A percentile compares a stretch with the other conserved stretches of the same genome.
phyloP scores from a whole-genome alignment of 306 rosid genomes.

The Malus orientalis region DNA sequence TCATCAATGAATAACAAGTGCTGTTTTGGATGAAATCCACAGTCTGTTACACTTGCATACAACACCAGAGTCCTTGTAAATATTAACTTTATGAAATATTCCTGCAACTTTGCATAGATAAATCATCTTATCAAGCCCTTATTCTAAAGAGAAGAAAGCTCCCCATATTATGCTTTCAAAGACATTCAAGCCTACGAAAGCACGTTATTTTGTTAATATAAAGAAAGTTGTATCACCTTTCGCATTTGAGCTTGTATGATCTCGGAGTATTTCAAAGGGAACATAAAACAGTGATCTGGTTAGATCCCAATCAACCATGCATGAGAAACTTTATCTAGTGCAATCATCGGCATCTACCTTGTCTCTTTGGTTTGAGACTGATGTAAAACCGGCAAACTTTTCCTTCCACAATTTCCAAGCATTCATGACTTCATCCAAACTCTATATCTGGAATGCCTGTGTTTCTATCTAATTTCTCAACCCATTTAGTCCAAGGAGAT shows the following conservation, averaged over 20 bases:
- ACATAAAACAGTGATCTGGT: slow-evolving; percentile 71
- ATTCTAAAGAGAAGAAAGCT: neutral
- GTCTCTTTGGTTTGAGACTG: slow-evolving; percentile 11
- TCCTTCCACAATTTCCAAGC: slow-evolving; percentile 79
- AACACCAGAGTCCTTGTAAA: neutral
- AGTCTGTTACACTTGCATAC: slow-evolving; percentile 72
- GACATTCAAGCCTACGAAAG: neutral
- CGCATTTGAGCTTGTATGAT: slow-evolving; percentile 59
- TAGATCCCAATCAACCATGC: slow-evolving; percentile 86
- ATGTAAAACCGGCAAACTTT: slow-evolving; percentile 18
- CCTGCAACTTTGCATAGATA: neutral
- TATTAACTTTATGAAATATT: neutral
- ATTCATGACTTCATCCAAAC: slow-evolving; percentile 61
- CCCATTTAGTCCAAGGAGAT: slow-evolving; percentile 80
- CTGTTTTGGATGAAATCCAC: slow-evolving; percentile 82
- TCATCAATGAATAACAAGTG: slow-evolving; percentile 86
- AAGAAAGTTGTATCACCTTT: slow-evolving; percentile 42
- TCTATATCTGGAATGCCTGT: slow-evolving; percentile 56
- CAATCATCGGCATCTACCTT: neutral
- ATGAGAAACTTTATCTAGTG: slow-evolving; percentile 45
- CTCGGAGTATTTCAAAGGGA: slow-evolving; percentile 71
- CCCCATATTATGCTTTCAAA: neutral
- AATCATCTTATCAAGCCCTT: neutral
- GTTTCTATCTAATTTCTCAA: slow-evolving; percentile 60
- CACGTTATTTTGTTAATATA: neutral